Percentiles rank a stretch among this genome's conserved stretches.
phyloP scores from a whole-genome alignment of 176 grass and related monocot genomes.

The Carex pumila region DNA sequence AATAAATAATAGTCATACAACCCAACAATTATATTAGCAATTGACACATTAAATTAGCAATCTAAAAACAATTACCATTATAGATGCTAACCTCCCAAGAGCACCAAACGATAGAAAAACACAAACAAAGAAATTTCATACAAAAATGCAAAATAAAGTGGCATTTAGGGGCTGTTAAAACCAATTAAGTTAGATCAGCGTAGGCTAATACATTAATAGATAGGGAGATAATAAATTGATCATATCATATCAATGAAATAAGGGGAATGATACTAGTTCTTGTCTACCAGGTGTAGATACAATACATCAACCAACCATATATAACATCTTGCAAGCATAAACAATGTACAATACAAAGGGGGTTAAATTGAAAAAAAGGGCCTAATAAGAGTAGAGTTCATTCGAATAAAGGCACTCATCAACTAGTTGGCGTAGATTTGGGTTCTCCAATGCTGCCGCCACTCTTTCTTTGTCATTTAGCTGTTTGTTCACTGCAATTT shows the following conservation, averaged over 20 bases:
- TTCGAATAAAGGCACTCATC: constrained; percentile 83
- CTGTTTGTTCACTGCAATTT: constrained; percentile 88
- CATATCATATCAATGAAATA: background rate
- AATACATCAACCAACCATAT: constrained; percentile 5
- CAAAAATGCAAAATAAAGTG: background rate
- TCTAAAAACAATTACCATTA: too few species aligned
- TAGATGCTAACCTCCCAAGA: background rate
- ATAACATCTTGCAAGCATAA: constrained; percentile 29
- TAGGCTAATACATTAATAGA: background rate
- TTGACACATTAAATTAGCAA: too few species aligned
- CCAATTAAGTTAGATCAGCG: background rate
- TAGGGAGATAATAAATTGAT: background rate
- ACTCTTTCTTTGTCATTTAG: constrained; percentile 98
- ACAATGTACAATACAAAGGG: constrained; percentile 30
- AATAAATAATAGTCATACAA: too few species aligned
- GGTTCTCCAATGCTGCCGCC: constrained; percentile 84
- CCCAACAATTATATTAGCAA: too few species aligned
- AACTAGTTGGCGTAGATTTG: constrained; percentile 84
- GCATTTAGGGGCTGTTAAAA: background rate
- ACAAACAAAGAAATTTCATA: background rate
- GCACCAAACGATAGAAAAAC: background rate
- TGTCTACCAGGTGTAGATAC: background rate
- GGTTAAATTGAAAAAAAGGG: background rate
- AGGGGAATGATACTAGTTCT: background rate
- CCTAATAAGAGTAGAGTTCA: constrained; percentile 49